Evolutionary conservation across 306 rosid species (phyloP), one percentile per base, ranked within the genome.

Genomic region (Pterocarpus santalinus): DNA sequence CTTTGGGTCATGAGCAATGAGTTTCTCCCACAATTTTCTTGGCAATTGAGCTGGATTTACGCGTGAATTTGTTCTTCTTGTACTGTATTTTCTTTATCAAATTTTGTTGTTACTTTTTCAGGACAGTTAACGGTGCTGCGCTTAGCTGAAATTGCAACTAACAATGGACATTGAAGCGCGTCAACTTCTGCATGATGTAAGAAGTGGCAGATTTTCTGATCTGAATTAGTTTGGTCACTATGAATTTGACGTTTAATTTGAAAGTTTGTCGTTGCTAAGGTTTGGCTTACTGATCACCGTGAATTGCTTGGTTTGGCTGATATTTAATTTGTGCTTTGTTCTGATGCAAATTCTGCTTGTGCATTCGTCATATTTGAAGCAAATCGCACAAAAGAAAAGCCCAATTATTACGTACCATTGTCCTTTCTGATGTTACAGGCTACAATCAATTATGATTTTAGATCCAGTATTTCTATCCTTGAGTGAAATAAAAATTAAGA

Each of bases 171-270:
- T 51, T 70, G 85, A 58, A 51, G 74, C 78, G 30, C 86, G 17
- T 46, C 83, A 15, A n/a, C 14, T 47, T 84, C 68, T 73, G 77
- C 90, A 60, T 22, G 85, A 86, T 66, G 97, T 92, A 89, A 90
- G 97, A 39, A 74, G 17, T 57, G 49, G 57, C 5, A 43, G 52
- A 7, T 73, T 72, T 69, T 47, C 33, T 30, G 49, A 30, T 63
- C 17, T 71, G 38, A 65, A 55, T 38, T 70, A 49, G 57, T 73
- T 81, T 78, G 44, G 33, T 56, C 35, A 43, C 8, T 43, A 8
- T 35, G n/a, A 11, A 34, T 53, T 7, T 44, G 58, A 43, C 6
- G 47, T 5, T 43, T 43, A 43, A 43, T 43, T 43, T 22, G 28
- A 65, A 55, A 28, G 16, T 53, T 67, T 60, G 32, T 55, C 56